A percentile compares a stretch with the other conserved stretches of the same genome.
These are phyloP conservation scores for Thraustotheca clavata DNA, from an alignment of 352 stramenopile species.

Conservation along the genomic window DNA sequence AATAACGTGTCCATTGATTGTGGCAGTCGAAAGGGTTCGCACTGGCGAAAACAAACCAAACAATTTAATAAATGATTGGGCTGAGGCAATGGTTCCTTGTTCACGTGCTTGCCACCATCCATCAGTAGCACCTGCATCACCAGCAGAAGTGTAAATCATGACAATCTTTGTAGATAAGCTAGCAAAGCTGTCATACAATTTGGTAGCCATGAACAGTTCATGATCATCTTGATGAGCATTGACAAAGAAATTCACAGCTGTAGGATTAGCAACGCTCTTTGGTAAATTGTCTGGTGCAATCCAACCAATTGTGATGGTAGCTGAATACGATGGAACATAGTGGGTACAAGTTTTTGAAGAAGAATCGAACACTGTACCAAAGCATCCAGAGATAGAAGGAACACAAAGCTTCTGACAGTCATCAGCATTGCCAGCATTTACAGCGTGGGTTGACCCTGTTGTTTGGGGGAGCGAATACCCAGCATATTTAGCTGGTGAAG, in stretches of 20 bases:
- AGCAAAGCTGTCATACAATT: background rate
- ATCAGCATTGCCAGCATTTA: background rate
- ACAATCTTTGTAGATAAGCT: background rate
- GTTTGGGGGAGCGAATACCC: background rate
- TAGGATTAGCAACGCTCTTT: background rate
- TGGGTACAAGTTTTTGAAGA: background rate
- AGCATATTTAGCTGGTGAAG: background rate
- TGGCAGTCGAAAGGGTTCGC: background rate
- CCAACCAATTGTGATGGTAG: background rate
- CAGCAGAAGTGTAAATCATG: conserved; percentile 10
- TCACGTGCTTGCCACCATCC: conserved; percentile 14
- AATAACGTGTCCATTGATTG: background rate
- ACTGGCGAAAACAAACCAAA: background rate
- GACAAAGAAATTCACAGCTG: background rate
- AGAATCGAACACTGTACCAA: background rate
- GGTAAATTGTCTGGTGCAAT: background rate
- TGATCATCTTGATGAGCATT: conserved; percentile 1
- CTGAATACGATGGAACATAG: background rate
- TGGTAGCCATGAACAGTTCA: background rate
- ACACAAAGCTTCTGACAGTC: background rate
- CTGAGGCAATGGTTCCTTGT: background rate
- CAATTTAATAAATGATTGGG: background rate
- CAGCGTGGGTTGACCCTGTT: background rate
- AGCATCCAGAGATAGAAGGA: background rate
- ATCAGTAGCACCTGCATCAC: background rate